A percentile compares a stretch with the other conserved stretches of the same genome.
These are phyloP conservation scores for Laetiporus sulphureus DNA, from an alignment of 1,284 basidiomycete species.

Conservation along the genomic window DNA sequence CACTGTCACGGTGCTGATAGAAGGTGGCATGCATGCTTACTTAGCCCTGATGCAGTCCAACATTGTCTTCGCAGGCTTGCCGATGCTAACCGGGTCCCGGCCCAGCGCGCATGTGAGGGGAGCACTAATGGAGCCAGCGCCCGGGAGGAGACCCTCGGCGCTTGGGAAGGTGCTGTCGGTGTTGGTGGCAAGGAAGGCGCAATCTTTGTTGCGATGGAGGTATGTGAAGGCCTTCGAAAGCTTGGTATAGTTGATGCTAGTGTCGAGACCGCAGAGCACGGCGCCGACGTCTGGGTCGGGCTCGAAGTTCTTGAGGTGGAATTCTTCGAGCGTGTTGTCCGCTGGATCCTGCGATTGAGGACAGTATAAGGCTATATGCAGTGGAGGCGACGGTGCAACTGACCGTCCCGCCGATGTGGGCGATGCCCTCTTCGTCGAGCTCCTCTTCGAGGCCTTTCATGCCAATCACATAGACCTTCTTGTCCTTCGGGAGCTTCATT, in stretches of 20 bases:
- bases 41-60: conserved; percentile 95
- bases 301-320: conserved; percentile 65
- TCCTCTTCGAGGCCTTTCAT: conserved; percentile 93
- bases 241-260: conserved; percentile 85
- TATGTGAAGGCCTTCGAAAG: conserved; percentile 92
- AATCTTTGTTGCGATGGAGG: conserved; percentile 71
- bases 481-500: conserved; percentile 82
- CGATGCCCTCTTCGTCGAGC: conserved; percentile 76
- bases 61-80: conserved; percentile 91
- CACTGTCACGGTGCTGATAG: no score
- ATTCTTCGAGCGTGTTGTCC: conserved; percentile 73
- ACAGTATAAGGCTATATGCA: conserved; percentile 1
- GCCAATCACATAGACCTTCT: conserved; percentile 96
- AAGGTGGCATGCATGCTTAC: conserved; percentile 46
- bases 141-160: conserved; percentile 77
- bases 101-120: conserved; percentile 76
- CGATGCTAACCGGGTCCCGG: conserved; percentile 72
- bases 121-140: conserved; percentile 80
- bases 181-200: conserved; percentile 90
- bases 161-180: conserved; percentile 88
- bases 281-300: conserved; percentile 80
- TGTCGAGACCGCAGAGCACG: conserved; percentile 87
- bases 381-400: conserved; percentile 15
- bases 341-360: conserved; percentile 60
- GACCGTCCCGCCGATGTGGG: conserved; percentile 83